These are phyloP conservation scores for Pyrenochaeta sp. DNA, from an alignment of 2,329 filamentous ascomycete species.

Conservation along the genomic window DNA sequence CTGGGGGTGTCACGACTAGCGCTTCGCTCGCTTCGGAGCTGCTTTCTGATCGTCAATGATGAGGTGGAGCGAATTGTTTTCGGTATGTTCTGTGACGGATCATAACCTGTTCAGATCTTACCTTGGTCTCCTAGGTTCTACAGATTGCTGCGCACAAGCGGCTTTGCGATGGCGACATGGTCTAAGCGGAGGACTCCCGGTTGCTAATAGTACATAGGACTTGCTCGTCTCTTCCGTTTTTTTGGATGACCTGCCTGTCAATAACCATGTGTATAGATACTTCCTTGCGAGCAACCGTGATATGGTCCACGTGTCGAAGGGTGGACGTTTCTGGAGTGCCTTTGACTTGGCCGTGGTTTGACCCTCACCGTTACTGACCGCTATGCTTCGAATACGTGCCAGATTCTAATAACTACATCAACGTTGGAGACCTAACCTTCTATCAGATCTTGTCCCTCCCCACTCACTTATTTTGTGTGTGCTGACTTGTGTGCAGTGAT, in stretches of 20 bases:
- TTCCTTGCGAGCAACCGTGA: constrained; percentile 10
- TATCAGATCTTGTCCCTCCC: background rate
- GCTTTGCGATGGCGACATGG: constrained; percentile 10
- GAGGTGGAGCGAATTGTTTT: constrained; percentile 6
- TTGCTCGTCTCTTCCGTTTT: constrained; percentile 24
- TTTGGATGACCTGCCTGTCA: constrained; percentile 19
- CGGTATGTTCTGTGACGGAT: constrained; percentile 28
- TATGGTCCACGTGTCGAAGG: constrained; percentile 13
- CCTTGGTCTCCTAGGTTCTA: constrained; percentile 22
- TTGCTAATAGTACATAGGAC: constrained; percentile 36
- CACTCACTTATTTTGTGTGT: background rate
- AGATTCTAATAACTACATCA: constrained; percentile 9
- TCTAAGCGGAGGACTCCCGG: constrained; percentile 20
- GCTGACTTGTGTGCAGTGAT: background rate
- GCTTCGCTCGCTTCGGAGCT: constrained; percentile 5
- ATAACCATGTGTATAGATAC: constrained; percentile 25
- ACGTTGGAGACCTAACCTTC: background rate
- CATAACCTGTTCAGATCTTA: constrained; percentile 27
- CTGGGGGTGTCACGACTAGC: background rate
- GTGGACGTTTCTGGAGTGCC: background rate
- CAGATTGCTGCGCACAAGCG: constrained; percentile 5
- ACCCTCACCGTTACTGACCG: constrained; percentile 10
- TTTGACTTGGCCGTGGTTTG: constrained; percentile 18
- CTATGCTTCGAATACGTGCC: constrained; percentile 21
- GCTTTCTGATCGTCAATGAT: constrained; percentile 3